A percentile compares a stretch with the other conserved stretches of the same genome.
Evolutionary conservation across 2,329 filamentous ascomycete species (phyloP).

Genomic region (Chaetomium sp.): DNA sequence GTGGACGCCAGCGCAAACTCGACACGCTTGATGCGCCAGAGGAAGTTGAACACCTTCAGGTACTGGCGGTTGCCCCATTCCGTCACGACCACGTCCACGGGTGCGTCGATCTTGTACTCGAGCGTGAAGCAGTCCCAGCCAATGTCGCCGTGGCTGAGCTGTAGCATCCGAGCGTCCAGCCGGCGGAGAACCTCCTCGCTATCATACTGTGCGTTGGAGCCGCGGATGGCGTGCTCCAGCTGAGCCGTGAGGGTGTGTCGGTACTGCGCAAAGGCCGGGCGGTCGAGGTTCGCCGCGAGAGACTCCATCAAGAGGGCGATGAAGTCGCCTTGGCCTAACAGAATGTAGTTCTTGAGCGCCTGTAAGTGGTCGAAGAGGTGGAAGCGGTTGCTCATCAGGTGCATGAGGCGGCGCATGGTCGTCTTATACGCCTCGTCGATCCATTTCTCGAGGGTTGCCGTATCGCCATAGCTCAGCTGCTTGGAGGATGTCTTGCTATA

Average conservation of each 20-base stretch:
- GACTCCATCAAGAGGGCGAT: slow-evolving; percentile 97
- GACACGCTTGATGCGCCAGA: slow-evolving; percentile 96
- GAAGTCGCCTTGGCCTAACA: slow-evolving; percentile 94
- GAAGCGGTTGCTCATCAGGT: slow-evolving; percentile 93
- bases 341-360: slow-evolving; percentile 88
- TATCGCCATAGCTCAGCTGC: slow-evolving; percentile 87
- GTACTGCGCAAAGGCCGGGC: slow-evolving; percentile 94
- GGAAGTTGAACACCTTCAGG: slow-evolving; percentile 97
- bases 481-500: slow-evolving; percentile 93
- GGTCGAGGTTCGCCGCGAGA: slow-evolving; percentile 82
- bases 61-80: slow-evolving; percentile 95
- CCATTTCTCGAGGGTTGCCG: slow-evolving; percentile 80
- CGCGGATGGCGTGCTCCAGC: slow-evolving; percentile 91
- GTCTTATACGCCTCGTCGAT: slow-evolving; percentile 98
- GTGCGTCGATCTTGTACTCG: slow-evolving; percentile 96
- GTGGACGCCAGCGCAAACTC: slow-evolving; percentile 88
- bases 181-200: slow-evolving; percentile 83
- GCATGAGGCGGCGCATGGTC: slow-evolving; percentile 90
- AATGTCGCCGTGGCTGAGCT: slow-evolving; percentile 92
- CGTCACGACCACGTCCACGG: slow-evolving; percentile 93
- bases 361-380: slow-evolving; percentile 87
- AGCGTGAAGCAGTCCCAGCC: slow-evolving; percentile 99
- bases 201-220: slow-evolving; percentile 95
- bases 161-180: slow-evolving; percentile 95
- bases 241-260: slow-evolving; percentile 96